phyloP scores from a whole-genome alignment of 2,329 filamentous ascomycete species.

The Penicillium fuscoglaucum region DNA sequence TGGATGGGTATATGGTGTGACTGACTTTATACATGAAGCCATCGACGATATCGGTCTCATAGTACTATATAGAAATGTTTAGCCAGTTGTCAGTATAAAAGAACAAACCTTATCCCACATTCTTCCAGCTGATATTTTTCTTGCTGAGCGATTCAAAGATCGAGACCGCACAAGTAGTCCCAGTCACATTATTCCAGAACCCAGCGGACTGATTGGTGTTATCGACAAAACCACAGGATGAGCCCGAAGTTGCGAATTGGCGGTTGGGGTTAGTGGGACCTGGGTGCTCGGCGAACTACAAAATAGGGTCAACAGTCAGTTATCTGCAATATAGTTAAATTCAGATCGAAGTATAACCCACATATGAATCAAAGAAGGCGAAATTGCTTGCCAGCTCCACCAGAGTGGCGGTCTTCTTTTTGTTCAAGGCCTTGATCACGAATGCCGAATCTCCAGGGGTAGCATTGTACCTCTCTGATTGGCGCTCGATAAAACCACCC shows the following conservation, averaged over 20 bases:
- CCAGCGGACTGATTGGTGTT: slow-evolving; percentile 36
- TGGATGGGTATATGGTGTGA: not conserved
- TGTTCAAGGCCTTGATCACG: slow-evolving; percentile 41
- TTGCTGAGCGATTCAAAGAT: slow-evolving; percentile 42
- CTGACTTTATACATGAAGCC: slow-evolving; percentile 38
- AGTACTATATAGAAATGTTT: slow-evolving; percentile 30
- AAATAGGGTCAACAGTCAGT: slow-evolving; percentile 5
- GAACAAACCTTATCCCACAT: slow-evolving; percentile 19
- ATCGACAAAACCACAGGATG: slow-evolving; percentile 22
- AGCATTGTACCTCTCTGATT: slow-evolving; percentile 39
- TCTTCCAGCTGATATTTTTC: slow-evolving; percentile 43
- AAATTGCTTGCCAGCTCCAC: slow-evolving; percentile 41
- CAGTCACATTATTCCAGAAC: slow-evolving; percentile 38
- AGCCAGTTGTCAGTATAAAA: not conserved
- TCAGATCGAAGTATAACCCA: slow-evolving; percentile 12
- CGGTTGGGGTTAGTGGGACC: slow-evolving; percentile 45
- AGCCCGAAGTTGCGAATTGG: slow-evolving; percentile 27
- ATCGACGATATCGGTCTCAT: slow-evolving; percentile 41
- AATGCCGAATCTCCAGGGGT: slow-evolving; percentile 39
- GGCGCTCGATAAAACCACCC: slow-evolving; percentile 42
- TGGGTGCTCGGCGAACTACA: slow-evolving; percentile 39
- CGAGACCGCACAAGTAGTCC: slow-evolving; percentile 36
- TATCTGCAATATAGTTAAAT: too few relatives aligned
- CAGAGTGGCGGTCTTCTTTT: slow-evolving; percentile 38
- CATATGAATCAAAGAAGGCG: slow-evolving; percentile 42